Percentiles rank a stretch among this genome's conserved stretches.
Evolutionary conservation across 2,329 filamentous ascomycete genomes (phyloP).

Genomic region (Colletotrichum tamarilloi): DNA sequence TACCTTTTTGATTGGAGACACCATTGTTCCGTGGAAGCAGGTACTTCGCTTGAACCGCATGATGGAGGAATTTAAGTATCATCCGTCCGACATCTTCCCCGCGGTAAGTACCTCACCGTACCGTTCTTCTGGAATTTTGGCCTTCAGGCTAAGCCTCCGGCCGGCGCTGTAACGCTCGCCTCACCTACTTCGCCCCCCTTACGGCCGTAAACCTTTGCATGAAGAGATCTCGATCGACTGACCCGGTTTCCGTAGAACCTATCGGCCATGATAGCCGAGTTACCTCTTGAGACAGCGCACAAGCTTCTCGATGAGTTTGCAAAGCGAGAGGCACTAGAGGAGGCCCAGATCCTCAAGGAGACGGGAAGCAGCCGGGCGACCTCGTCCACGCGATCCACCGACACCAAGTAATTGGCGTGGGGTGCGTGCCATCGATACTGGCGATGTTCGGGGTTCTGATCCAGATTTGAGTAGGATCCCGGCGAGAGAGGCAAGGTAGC

Average conservation of each 20-base stretch:
- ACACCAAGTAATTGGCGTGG: neutral
- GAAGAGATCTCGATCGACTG: conserved; percentile 1
- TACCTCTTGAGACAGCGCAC: conserved; percentile 39
- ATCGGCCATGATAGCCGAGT: conserved; percentile 36
- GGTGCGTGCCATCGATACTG: neutral
- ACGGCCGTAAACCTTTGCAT: neutral
- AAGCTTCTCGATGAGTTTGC: conserved; percentile 39
- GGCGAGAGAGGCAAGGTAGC: neutral
- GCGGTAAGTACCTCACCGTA: conserved; percentile 16
- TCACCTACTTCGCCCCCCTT: neutral
- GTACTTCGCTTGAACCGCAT: conserved; percentile 47
- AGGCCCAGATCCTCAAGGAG: conserved; percentile 35
- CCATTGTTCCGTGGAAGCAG: conserved; percentile 50
- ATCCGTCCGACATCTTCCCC: conserved; percentile 45
- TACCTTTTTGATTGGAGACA: conserved; percentile 45
- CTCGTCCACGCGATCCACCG: conserved; percentile 34
- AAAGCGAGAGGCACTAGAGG: conserved; percentile 33
- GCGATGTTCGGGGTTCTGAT: neutral
- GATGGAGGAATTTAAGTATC: conserved; percentile 49
- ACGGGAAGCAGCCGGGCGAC: conserved; percentile 32
- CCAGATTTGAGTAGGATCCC: neutral
- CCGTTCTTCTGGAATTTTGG: neutral
- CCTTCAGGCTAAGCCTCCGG: neutral
- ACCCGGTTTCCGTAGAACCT: conserved; percentile 29
- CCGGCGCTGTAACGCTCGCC: no score